Base-by-base conservation (phyloP, 225 moss, liverwort and hornwort species). In the Lunularia cruciata region DNA sequence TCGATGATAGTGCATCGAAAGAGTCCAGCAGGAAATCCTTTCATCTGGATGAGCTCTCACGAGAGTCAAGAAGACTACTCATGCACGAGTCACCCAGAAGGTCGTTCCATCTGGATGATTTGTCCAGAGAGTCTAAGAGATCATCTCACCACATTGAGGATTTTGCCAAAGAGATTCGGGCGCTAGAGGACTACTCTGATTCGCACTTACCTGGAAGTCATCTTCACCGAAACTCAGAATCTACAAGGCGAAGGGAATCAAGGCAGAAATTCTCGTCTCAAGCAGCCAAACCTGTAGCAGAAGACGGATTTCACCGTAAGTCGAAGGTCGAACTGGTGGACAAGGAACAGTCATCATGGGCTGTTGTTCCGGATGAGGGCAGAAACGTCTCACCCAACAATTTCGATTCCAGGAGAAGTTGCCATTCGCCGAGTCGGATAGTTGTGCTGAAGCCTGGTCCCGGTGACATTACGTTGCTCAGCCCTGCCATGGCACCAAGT, bases 371-470 rank as follows among this genome's bases (percentile, higher is more conserved):
- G 13, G 69, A 74, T 34, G 45, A 11, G 14, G 75, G 67, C 19
- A 76, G 47, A 33, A 66, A 63, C 16, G 73, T 68, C 0, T 79
- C 83, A 12, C 75, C 83, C 1, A 62, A 34, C 49, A 56, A 66
- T 56, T 48, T 55, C 27, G 83, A 83, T 66, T 32, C 76, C 20
- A 66, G 70, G 25, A 76, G 71, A 42, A 60, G 75, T 9, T 47
- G 73, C 33, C 69, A 66, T 36, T 81, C 81, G 19, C 79, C 76
- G 0, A 83, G 79, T 47, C 72, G 83, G 8, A 83, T 83, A 26
- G 83, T 83, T 0, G 65, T 83, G 2, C 79, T 83, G 15, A 83
- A 79, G 73, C 83, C 83, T 9, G 76, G 79, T 28, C 83, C 79
- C 3, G 79, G 79, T 8, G 76, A 76, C 31, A 79, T 79, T n/a